A percentile compares a stretch with the other conserved stretches of the same genome.
Conservation (phyloP, 2,329 filamentous ascomycete species). For the Colletotrichum brevisporum region DNA sequence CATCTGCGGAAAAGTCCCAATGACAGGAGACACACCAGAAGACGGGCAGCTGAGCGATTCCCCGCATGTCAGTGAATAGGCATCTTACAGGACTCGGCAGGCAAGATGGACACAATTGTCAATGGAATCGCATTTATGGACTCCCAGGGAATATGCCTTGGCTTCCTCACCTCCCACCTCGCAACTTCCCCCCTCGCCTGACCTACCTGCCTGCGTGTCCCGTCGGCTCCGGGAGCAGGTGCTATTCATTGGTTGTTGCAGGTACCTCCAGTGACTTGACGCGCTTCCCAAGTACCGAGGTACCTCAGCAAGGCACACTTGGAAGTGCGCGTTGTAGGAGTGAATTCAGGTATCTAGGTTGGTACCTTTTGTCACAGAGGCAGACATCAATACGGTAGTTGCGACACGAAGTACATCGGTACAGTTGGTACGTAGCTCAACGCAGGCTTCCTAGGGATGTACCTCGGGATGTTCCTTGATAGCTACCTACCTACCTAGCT, state of each 20-base stretch:
- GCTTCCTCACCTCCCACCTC: not conserved
- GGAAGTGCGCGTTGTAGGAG: not conserved
- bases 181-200: not conserved
- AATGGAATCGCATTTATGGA: not conserved
- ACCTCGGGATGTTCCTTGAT: not conserved
- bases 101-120: not conserved
- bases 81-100: not conserved
- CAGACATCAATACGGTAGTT: no score
- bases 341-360: not conserved
- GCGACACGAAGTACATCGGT: no score
- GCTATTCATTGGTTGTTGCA: not conserved
- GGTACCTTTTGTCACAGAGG: not conserved
- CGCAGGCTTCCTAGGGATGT: no score
- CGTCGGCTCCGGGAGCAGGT: conserved; percentile 18
- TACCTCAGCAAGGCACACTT: conserved; percentile 3
- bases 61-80: not conserved
- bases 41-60: not conserved
- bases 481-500: conserved; percentile 16
- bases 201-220: not conserved
- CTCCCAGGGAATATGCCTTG: not conserved
- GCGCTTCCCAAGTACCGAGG: not conserved
- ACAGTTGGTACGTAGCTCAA: no score
- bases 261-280: conserved; percentile 3
- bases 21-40: not conserved
- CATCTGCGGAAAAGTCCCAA: not conserved